Conservation (phyloP, 306 rosid genomes). For the Crotalaria pallida region DNA sequence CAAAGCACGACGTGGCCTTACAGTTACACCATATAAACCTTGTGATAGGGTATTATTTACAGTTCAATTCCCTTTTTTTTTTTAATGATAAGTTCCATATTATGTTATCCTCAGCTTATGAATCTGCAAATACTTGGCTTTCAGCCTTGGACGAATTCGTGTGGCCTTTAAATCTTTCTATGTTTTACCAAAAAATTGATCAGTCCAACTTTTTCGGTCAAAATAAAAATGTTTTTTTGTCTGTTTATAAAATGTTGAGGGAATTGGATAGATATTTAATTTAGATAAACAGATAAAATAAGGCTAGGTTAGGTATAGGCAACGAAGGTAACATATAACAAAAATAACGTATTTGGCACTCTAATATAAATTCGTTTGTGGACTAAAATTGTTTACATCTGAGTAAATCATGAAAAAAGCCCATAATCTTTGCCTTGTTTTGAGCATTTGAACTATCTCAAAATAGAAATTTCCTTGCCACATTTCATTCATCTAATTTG, state of each 20-base stretch:
- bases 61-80: background rate
- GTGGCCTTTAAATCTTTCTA: constrained; percentile 23
- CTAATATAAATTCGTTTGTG: background rate
- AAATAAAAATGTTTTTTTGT: background rate
- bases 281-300: background rate
- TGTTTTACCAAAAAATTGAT: background rate
- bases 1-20: constrained; percentile 20
- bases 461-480: background rate
- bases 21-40: constrained; percentile 28
- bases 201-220: background rate
- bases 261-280: background rate
- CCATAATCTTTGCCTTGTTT: background rate
- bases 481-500: background rate
- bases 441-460: background rate
- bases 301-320: background rate
- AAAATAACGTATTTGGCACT: background rate
- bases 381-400: background rate
- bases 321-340: background rate
- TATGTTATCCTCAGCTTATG: constrained; percentile 15
- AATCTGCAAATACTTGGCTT: constrained; percentile 33
- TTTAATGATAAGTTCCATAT: constrained; percentile 4
- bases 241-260: background rate
- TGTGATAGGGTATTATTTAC: constrained; percentile 25
- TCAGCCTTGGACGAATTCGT: background rate
- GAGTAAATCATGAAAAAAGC: background rate